These are phyloP conservation scores for Penicillium bialowiezense DNA, from an alignment of 495 filamentous ascomycete species.

Conservation along the genomic window DNA sequence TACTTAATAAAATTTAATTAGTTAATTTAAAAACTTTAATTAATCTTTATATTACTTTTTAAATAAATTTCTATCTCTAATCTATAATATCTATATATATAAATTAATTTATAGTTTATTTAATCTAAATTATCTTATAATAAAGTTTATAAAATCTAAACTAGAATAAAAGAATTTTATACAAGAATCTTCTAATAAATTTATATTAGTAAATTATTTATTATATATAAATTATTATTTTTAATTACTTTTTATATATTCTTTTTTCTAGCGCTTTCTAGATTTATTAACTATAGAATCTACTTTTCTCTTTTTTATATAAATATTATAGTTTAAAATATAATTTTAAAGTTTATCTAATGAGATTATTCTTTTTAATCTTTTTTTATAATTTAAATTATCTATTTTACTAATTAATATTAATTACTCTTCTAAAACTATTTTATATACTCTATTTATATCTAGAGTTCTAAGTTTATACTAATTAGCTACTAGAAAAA, in stretches of 20 bases:
- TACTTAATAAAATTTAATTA: too few relatives aligned
- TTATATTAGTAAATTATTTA: too few relatives aligned
- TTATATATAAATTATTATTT: too few relatives aligned
- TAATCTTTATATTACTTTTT: too few relatives aligned
- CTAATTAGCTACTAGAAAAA: not conserved
- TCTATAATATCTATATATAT: too few relatives aligned
- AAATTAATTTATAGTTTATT: too few relatives aligned
- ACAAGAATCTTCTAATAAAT: too few relatives aligned
- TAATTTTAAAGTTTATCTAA: not conserved
- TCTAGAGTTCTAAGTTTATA: not conserved
- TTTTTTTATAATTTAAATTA: not conserved
- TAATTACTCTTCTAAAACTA: not conserved
- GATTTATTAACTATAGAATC: not conserved
- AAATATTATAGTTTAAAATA: not conserved
- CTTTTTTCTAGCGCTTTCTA: not conserved
- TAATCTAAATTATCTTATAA: too few relatives aligned
- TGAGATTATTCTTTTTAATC: not conserved
- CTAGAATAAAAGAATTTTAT: too few relatives aligned
- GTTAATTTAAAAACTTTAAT: too few relatives aligned
- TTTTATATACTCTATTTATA: not conserved
- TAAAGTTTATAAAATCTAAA: too few relatives aligned
- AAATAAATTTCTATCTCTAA: too few relatives aligned
- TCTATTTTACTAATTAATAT: not conserved
- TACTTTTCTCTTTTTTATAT: conserved; percentile 2
- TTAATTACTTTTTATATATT: not conserved